phyloP scores from a whole-genome alignment of 2,329 filamentous ascomycete species.

The Lecanicillium sp. region DNA sequence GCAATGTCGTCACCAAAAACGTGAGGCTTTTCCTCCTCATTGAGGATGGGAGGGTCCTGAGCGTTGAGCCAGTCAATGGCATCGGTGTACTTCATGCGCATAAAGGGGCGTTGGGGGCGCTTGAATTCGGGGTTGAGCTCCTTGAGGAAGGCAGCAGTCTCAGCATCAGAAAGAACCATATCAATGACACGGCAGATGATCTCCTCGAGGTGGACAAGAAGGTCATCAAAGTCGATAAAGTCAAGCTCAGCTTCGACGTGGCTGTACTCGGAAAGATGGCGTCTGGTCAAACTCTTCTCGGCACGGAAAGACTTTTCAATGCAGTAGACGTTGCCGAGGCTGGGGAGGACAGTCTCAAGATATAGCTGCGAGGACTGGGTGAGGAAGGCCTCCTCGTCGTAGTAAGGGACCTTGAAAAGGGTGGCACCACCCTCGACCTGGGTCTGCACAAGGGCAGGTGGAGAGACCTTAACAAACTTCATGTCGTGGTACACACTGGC shows the following conservation, averaged over 20 bases:
- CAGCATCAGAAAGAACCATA: constrained; percentile 62
- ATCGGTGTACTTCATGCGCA: constrained; percentile 89
- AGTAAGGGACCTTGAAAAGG: constrained; percentile 84
- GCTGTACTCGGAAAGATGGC: constrained; percentile 92
- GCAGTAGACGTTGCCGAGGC: constrained; percentile 91
- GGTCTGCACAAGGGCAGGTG: constrained; percentile 87
- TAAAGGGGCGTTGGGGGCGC: constrained; percentile 75
- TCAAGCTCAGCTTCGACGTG: constrained; percentile 95
- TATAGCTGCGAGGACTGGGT: constrained; percentile 97
- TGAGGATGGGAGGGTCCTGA: constrained; percentile 70
- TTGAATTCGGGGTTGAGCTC: constrained; percentile 87
- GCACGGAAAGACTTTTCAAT: constrained; percentile 98
- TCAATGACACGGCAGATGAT: constrained; percentile 83
- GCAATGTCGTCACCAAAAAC: constrained; percentile 95
- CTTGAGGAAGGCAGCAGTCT: constrained; percentile 65
- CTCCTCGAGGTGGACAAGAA: constrained; percentile 79
- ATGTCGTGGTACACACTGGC: constrained; percentile 68
- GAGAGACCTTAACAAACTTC: constrained; percentile 73
- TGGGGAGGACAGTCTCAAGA: constrained; percentile 87
- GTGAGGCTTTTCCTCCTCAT: constrained; percentile 87
- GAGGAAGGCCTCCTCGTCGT: constrained; percentile 82
- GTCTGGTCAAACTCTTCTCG: constrained; percentile 88
- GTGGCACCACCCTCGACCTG: constrained; percentile 90
- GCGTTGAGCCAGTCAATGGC: constrained; percentile 91
- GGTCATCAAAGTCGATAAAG: constrained; percentile 87